Conservation (phyloP, 208 protist genomes). For the Trypanosoma avium region DNA sequence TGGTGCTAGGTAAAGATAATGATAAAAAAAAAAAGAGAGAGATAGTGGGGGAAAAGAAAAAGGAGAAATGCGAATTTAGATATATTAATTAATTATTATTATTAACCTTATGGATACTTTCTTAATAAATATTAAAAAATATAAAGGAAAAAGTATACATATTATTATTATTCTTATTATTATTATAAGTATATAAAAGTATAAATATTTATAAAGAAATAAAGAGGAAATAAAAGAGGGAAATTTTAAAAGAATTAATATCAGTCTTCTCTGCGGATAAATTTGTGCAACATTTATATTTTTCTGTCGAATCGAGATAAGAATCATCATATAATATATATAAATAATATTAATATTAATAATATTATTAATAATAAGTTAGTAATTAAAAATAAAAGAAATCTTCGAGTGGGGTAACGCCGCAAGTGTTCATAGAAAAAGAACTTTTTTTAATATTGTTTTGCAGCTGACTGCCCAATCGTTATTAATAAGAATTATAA, state of each 20-base stretch:
- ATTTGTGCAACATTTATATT: slow-evolving; percentile 2
- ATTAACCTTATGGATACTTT: no score
- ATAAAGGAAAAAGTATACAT: no score
- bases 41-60: no score
- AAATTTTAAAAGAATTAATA: neutral
- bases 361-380: no score
- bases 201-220: neutral
- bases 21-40: neutral
- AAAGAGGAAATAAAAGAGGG: neutral
- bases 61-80: no score
- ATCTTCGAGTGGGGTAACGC: slow-evolving; percentile 33
- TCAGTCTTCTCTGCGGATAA: slow-evolving; percentile 33
- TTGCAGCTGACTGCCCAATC: slow-evolving; percentile 27
- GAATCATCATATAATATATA: slow-evolving; percentile 17
- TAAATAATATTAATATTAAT: no score
- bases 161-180: no score
- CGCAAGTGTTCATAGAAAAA: slow-evolving; percentile 16
- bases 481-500: neutral
- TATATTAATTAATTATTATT: no score
- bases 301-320: slow-evolving; percentile 24
- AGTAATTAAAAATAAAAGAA: neutral
- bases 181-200: no score
- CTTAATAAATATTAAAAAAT: no score
- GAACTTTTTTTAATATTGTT: no score
- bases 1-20: neutral